Conservation (phyloP, 73 alveolate genomes). For the Uronychia setigera region DNA sequence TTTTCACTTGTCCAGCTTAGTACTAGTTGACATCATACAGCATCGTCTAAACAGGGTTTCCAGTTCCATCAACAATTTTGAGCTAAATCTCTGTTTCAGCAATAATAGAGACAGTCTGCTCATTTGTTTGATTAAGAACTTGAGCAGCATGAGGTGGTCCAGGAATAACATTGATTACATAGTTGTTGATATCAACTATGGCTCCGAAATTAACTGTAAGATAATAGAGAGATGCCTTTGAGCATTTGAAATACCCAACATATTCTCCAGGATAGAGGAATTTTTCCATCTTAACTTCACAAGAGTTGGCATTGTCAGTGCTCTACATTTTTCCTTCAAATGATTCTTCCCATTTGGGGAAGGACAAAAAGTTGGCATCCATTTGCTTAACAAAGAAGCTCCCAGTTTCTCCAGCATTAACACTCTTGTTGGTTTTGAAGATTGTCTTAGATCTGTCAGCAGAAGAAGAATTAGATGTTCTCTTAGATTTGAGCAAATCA, state of each 20-base stretch:
- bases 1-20: neutral
- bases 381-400: neutral
- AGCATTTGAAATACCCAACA: neutral
- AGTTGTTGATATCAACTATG: neutral
- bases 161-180: neutral
- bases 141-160: neutral
- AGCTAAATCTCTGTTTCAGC: neutral
- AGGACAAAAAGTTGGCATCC: neutral
- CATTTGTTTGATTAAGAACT: neutral
- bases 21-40: neutral
- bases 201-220: neutral
- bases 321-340: neutral
- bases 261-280: neutral
- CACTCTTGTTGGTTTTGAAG: neutral
- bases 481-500: neutral
- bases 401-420: neutral
- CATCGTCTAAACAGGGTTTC: neutral
- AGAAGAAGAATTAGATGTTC: neutral
- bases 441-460: neutral
- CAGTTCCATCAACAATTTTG: neutral
- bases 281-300: neutral
- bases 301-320: neutral
- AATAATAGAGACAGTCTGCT: neutral
- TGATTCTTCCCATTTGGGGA: neutral
- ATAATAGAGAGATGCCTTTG: neutral